Evolutionary conservation across 306 rosid species (phyloP).

Genomic region (Acacia crassicarpa): DNA sequence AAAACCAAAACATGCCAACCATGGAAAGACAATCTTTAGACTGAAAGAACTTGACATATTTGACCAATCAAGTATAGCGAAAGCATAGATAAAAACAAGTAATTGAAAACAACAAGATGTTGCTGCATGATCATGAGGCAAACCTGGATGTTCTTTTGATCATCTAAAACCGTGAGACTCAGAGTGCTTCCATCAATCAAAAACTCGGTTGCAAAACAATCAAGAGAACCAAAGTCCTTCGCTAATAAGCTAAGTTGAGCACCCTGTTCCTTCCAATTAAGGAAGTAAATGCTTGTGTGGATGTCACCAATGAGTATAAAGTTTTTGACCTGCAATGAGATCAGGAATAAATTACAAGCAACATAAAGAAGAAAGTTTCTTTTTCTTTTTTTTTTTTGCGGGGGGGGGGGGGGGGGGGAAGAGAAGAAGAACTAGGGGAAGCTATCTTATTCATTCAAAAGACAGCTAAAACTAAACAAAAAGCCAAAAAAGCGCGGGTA

Average conservation of each 20-base stretch:
- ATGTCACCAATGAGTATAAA: constrained; percentile 90
- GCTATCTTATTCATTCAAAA: background rate
- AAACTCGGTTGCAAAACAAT: constrained; percentile 91
- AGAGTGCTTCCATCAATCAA: constrained; percentile 95
- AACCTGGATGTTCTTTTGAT: constrained; percentile 67
- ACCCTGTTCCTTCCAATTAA: constrained; percentile 98
- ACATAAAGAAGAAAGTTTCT: background rate
- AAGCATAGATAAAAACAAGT: constrained; percentile 9
- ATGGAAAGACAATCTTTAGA: background rate
- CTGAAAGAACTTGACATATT: background rate
- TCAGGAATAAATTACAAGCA: constrained; percentile 17
- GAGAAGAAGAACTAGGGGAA: background rate
- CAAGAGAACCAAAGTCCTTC: constrained; percentile 90
- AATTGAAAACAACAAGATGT: constrained; percentile 26
- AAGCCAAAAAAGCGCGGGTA: background rate
- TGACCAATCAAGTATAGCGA: background rate
- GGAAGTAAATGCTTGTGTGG: constrained; percentile 92
- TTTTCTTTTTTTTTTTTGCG: no score
- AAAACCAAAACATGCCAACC: background rate
- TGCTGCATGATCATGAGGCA: constrained; percentile 16
- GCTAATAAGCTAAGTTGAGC: constrained; percentile 95
- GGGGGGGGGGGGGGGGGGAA: background rate
- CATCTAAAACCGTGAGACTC: constrained; percentile 88
- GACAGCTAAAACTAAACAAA: no score
- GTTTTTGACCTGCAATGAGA: constrained; percentile 75